phyloP scores from a whole-genome alignment of 169 alveolate species.

The Cryptosporidium parvum region DNA sequence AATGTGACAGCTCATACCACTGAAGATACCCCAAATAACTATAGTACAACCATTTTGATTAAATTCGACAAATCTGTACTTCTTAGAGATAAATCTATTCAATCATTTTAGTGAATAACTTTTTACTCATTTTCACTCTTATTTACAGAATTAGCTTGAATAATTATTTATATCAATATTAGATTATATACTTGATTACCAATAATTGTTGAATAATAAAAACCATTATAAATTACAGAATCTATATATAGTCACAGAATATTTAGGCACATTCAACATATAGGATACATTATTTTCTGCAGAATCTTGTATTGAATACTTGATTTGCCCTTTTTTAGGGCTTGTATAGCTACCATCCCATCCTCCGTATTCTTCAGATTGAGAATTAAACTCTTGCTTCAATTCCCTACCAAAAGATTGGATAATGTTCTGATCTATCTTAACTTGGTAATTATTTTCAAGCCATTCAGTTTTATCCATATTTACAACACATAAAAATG shows the following conservation, averaged over 20 bases:
- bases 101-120: conserved; percentile 7
- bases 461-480: conserved; percentile 74
- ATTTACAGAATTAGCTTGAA: background rate
- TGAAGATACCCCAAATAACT: conserved; percentile 78
- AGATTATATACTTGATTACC: background rate
- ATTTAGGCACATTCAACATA: conserved; percentile 75
- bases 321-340: conserved; percentile 3
- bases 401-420: conserved; percentile 19
- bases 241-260: conserved; percentile 73
- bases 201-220: background rate
- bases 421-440: background rate
- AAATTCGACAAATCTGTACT: conserved; percentile 77
- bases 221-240: background rate
- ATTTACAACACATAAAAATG: conserved; percentile 72
- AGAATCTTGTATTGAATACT: background rate
- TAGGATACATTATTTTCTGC: background rate
- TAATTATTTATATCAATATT: background rate
- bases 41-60: conserved; percentile 83
- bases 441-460: conserved; percentile 37
- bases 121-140: background rate
- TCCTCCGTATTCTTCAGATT: conserved; percentile 76
- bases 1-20: conserved; percentile 87
- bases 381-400: conserved; percentile 73
- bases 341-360: conserved; percentile 77
- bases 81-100: conserved; percentile 61